These are phyloP conservation scores for Pichia sp. DNA, from an alignment of 1,139 yeast species.

Conservation along the genomic window DNA sequence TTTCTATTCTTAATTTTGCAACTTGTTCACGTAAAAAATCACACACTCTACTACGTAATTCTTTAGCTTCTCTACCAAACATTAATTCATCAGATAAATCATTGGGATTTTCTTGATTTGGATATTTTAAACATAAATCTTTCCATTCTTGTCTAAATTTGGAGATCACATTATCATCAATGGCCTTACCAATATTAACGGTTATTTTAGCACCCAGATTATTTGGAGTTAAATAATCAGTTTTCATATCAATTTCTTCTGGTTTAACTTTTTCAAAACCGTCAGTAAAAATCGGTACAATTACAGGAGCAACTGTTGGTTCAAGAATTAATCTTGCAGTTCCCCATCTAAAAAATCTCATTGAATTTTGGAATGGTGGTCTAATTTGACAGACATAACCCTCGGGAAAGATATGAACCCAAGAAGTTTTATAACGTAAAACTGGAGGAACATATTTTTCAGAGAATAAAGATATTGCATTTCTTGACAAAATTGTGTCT, in stretches of 20 bases:
- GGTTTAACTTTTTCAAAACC: conserved; percentile 90
- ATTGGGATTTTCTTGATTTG: conserved; percentile 38
- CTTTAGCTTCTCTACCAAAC: conserved; percentile 55
- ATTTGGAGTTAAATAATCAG: conserved; percentile 40
- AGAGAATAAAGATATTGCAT: conserved; percentile 24
- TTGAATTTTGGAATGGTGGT: conserved; percentile 72
- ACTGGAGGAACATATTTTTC: conserved; percentile 38
- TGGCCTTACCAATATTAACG: conserved; percentile 65
- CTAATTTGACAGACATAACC: conserved; percentile 85
- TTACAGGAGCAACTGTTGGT: conserved; percentile 73
- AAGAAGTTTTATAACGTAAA: conserved; percentile 58
- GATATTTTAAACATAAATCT: conserved; percentile 47
- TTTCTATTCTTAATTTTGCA: conserved; percentile 46
- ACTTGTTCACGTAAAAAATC: conserved; percentile 60
- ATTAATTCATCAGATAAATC: conserved; percentile 60
- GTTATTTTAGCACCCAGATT: conserved; percentile 63
- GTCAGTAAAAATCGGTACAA: conserved; percentile 80
- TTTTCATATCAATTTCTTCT: conserved; percentile 54
- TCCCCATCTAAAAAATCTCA: conserved; percentile 97
- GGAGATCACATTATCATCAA: conserved; percentile 56
- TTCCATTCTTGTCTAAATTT: conserved; percentile 64
- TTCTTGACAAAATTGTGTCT: conserved; percentile 27
- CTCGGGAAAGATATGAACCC: conserved; percentile 96
- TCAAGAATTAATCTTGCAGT: conserved; percentile 77
- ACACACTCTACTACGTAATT: conserved; percentile 64